phyloP scores from a whole-genome alignment of 2,329 filamentous ascomycete genomes.

The Phaeophleospora eucalypticola region DNA sequence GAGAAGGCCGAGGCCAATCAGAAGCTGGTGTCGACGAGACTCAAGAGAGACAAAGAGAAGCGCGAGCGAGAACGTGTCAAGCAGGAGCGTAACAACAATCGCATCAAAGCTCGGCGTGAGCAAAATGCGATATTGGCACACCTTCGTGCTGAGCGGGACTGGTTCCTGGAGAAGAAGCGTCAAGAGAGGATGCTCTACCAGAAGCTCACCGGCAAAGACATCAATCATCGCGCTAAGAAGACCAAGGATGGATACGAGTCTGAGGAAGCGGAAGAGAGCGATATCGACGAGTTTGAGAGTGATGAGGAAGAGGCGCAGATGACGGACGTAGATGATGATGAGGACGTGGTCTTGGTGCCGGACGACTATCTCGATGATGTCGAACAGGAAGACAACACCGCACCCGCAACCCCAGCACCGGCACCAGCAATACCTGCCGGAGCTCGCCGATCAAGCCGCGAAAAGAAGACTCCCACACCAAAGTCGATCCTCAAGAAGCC shows the following conservation, averaged over 20 bases:
- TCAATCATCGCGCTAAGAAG: slow-evolving; percentile 10
- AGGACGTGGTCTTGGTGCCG: slow-evolving; percentile 1
- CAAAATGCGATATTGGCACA: slow-evolving; percentile 8
- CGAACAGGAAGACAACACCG: slow-evolving; percentile 3
- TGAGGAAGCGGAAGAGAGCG: slow-evolving; percentile 11
- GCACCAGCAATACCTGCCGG: not conserved
- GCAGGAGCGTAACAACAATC: slow-evolving; percentile 14
- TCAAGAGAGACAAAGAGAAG: slow-evolving; percentile 2
- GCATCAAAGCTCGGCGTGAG: slow-evolving; percentile 5
- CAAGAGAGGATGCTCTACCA: slow-evolving; percentile 19
- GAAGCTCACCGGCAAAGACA: slow-evolving; percentile 16
- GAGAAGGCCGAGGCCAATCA: slow-evolving; percentile 12
- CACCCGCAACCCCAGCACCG: not conserved
- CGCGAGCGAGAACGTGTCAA: slow-evolving; percentile 15
- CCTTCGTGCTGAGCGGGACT: slow-evolving; percentile 19
- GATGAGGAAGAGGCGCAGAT: slow-evolving; percentile 14
- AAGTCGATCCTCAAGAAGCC: not conserved
- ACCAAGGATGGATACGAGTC: slow-evolving; percentile 11
- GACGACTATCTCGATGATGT: slow-evolving; percentile 4
- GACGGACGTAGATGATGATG: not conserved
- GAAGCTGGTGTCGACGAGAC: not conserved
- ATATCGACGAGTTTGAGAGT: slow-evolving; percentile 11
- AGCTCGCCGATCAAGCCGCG: not conserved
- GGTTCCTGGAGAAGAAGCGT: slow-evolving; percentile 16
- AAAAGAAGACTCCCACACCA: not conserved